Base-by-base conservation (phyloP, 2,329 filamentous ascomycete species). In the Aspergillus tubingensis region DNA sequence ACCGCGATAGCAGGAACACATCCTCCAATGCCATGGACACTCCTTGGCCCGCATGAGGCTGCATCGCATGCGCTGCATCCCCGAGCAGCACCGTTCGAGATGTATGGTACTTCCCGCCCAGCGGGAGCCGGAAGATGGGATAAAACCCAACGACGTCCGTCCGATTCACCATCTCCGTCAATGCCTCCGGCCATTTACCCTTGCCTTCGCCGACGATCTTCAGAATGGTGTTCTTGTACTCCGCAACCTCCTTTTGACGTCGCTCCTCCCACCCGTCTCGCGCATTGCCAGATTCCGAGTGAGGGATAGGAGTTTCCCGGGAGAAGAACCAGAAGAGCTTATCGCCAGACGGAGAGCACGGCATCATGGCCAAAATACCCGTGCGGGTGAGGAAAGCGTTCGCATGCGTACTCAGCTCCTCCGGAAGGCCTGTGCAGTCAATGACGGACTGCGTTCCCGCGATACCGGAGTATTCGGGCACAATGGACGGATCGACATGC, bases 11-110 rank as follows among this genome's bases (percentile, higher is more conserved):
- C 36, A 74, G 53, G 44, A 72, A 71, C 0, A 62, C 64, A 64
- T 85, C 83, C 64, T 86, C 83, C n/a, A 85, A 61, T 0, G 81
- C 83, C 73, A 85, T 83, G 8, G 78, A 81, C 0, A 80, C 78
- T 0, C 83, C 83, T 68, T 85, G 83, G 2, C 82, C 82, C 1
- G 77, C 77, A 65, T 74, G 72, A 5, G 73, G 71, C n/a, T 64
- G 65, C 70, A 74, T 74, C 0, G 72, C 72, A 64, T 75, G 72
- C 3, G 69, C 73, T 10, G 73, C 72, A 56, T 76, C 73, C 0
- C 73, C 73, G 6, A 75, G 54, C 30, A 76, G 49, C 1, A 72
- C 71, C 3, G 81, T 76, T 1, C 80, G 70, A 2, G 59, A 58
- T 13, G 63, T 71, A 19, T 52, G 68, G 76, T 76, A 78, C 8